Percentiles rank a stretch among this genome's conserved stretches.
These are phyloP conservation scores for Echeveria elegans DNA, from an alignment of 164 flowering plant genomes.

Conservation along the genomic window DNA sequence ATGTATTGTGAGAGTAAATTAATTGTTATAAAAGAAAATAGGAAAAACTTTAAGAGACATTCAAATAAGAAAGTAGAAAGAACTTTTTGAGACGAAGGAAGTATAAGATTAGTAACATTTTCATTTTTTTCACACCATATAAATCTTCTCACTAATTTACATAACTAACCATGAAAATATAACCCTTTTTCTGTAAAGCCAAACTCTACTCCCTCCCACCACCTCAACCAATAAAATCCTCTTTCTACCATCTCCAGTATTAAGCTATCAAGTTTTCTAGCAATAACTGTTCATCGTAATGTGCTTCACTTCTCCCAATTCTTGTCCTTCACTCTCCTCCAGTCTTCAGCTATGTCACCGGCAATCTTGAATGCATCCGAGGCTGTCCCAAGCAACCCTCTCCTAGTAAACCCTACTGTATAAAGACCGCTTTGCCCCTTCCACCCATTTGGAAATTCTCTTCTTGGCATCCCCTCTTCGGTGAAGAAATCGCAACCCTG, in stretches of 20 bases:
- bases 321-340: constrained; percentile 30
- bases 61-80: too few species aligned
- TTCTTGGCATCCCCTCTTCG: constrained; percentile 74
- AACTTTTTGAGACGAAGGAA: too few species aligned
- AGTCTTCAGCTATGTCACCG: constrained; percentile 45
- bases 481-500: constrained; percentile 71
- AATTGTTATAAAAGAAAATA: too few species aligned
- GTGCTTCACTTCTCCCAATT: neutral
- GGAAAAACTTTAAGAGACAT: too few species aligned
- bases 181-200: neutral
- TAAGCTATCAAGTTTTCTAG: neutral
- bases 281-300: neutral
- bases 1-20: too few species aligned
- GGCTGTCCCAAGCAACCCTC: constrained; percentile 69
- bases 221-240: neutral
- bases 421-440: constrained; percentile 69
- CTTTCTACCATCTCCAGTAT: too few species aligned
- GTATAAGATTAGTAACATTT: neutral
- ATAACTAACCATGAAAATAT: neutral
- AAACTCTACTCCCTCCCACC: neutral
- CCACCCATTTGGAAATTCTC: constrained; percentile 80
- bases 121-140: neutral
- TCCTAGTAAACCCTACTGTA: constrained; percentile 75
- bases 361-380: constrained; percentile 72
- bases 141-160: constrained; percentile 3